These are phyloP conservation scores for Silene vulgaris DNA, from an alignment of 179 eudicot species.

Conservation along the genomic window DNA sequence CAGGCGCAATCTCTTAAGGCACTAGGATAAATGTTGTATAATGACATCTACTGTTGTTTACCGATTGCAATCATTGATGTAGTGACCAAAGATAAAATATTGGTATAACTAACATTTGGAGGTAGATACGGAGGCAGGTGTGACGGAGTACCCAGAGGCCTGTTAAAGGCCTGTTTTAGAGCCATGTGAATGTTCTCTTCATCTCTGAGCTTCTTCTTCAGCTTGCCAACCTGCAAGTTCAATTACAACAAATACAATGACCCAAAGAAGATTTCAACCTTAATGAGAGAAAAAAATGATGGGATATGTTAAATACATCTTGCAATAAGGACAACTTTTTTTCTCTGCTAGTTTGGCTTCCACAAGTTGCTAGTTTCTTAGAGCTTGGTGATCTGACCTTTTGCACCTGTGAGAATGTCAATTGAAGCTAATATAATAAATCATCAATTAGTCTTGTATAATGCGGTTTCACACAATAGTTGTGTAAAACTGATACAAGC, in stretches of 20 bases:
- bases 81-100: conserved; percentile 12
- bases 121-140: conserved; percentile 47
- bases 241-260: conserved; percentile 7
- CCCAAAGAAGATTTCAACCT: not conserved
- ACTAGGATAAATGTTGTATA: too few species aligned
- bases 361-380: conserved; percentile 24
- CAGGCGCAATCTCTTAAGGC: too few species aligned
- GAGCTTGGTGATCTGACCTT: conserved; percentile 27
- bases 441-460: too few species aligned
- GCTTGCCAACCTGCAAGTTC: conserved; percentile 64
- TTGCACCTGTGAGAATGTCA: conserved; percentile 25
- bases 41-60: not conserved
- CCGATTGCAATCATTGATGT: not conserved
- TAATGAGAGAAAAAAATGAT: not conserved
- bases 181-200: conserved; percentile 87
- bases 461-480: too few species aligned
- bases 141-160: conserved; percentile 63
- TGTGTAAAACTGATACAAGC: too few species aligned
- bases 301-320: conserved; percentile 48
- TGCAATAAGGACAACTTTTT: conserved; percentile 63
- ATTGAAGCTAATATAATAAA: not conserved
- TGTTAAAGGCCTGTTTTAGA: conserved; percentile 72
- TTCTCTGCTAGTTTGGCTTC: conserved; percentile 43
- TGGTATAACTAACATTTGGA: conserved; percentile 30
- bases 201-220: conserved; percentile 75